phyloP scores from a whole-genome alignment of 257 asterid genomes.

The Solanum etuberosum region DNA sequence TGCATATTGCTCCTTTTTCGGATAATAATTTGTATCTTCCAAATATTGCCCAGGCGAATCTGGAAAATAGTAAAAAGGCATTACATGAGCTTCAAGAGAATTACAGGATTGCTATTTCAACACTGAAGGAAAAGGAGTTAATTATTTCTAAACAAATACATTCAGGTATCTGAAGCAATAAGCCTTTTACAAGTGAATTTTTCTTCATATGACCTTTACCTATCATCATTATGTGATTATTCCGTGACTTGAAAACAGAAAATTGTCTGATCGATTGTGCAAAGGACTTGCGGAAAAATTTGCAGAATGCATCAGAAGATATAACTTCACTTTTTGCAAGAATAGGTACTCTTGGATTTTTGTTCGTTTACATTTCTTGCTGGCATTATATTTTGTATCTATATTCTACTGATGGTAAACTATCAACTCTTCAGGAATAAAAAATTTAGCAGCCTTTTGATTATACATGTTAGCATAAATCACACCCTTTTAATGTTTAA shows the following conservation, averaged over 20 bases:
- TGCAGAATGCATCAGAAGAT: slow-evolving; percentile 61
- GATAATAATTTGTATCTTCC: slow-evolving; percentile 1
- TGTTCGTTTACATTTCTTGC: not conserved
- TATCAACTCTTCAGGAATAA: not conserved
- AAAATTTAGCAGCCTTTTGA: not conserved
- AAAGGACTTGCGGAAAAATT: slow-evolving; percentile 44
- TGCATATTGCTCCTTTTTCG: not conserved
- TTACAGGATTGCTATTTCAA: slow-evolving; percentile 31
- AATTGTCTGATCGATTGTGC: slow-evolving; percentile 49
- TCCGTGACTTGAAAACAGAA: slow-evolving; percentile 31
- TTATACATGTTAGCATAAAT: not conserved
- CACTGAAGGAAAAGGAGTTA: slow-evolving; percentile 48
- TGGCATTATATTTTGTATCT: not conserved
- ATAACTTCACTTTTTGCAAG: slow-evolving; percentile 49
- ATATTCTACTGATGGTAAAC: not conserved
- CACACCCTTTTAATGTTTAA: not conserved
- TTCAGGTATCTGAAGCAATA: slow-evolving; percentile 36
- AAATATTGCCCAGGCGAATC: slow-evolving; percentile 29
- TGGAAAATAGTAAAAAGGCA: slow-evolving; percentile 32
- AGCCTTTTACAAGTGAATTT: not conserved
- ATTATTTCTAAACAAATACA: slow-evolving; percentile 45
- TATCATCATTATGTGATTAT: not conserved
- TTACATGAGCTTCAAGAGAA: slow-evolving; percentile 61
- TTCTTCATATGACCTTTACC: not conserved
- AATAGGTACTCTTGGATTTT: slow-evolving; percentile 33